These are phyloP conservation scores for Colletotrichum spinosum DNA, from an alignment of 2,329 filamentous ascomycete species.

Conservation along the genomic window DNA sequence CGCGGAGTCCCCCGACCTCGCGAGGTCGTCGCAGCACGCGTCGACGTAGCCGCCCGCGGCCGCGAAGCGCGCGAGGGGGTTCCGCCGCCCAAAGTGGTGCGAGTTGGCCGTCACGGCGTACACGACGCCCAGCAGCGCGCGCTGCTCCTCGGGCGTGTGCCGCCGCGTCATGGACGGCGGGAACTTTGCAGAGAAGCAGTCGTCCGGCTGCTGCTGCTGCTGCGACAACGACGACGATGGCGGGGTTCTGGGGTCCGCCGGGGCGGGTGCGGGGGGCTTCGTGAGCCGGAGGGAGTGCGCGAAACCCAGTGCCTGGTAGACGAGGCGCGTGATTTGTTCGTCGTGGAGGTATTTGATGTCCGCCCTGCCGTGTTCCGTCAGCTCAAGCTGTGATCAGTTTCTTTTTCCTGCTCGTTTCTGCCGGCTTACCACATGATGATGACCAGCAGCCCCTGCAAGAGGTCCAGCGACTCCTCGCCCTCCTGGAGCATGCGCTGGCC, in stretches of 20 bases:
- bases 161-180: not conserved
- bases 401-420: too few species aligned
- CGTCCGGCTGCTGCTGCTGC: conserved; percentile 10
- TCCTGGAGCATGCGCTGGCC: conserved; percentile 55
- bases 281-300: conserved; percentile 54
- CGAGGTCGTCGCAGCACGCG: conserved; percentile 47
- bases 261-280: conserved; percentile 21
- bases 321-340: conserved; percentile 50
- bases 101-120: conserved; percentile 43
- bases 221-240: not conserved
- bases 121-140: conserved; percentile 50
- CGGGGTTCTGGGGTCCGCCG: not conserved
- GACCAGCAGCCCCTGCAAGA: conserved; percentile 59
- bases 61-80: conserved; percentile 43
- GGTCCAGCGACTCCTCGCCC: conserved; percentile 54
- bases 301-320: conserved; percentile 54
- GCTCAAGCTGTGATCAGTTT: too few species aligned
- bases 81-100: conserved; percentile 50
- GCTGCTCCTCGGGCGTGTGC: conserved; percentile 50
- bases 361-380: conserved; percentile 43
- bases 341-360: conserved; percentile 50
- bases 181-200: conserved; percentile 25
- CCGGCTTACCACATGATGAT: conserved; percentile 57
- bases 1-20: conserved; percentile 33
- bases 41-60: conserved; percentile 43